phyloP scores from a whole-genome alignment of 192 early-diverging fungal species.

The Rhizoclosmatium sp. region DNA sequence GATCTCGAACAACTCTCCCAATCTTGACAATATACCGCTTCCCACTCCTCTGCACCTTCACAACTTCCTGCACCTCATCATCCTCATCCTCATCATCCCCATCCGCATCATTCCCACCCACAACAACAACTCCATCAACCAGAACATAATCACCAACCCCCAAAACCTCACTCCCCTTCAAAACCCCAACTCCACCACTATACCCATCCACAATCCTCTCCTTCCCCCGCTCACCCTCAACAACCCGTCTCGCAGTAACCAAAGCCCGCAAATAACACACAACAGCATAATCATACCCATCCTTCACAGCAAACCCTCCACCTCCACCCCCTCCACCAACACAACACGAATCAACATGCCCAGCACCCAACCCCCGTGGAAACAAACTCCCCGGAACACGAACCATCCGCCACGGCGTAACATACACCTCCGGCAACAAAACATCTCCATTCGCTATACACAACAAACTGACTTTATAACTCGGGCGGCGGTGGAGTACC shows the following conservation, averaged over 20 bases:
- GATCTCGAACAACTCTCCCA: conserved; percentile 2
- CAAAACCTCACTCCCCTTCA: conserved; percentile 8
- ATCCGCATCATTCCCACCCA: background rate
- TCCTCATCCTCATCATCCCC: background rate
- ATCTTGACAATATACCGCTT: background rate
- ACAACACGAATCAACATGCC: conserved; percentile 6
- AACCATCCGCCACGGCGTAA: conserved; percentile 9
- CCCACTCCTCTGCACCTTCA: background rate
- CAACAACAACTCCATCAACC: background rate
- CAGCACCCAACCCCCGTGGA: background rate
- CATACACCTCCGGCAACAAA: conserved; percentile 2
- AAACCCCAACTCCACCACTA: background rate
- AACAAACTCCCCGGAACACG: background rate
- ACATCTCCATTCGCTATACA: conserved; percentile 5
- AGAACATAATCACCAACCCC: background rate
- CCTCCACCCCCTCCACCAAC: background rate
- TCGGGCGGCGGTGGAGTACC: background rate
- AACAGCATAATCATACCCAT: conserved; percentile 14
- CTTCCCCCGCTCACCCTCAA: background rate
- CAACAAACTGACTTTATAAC: conserved; percentile 2
- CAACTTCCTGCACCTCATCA: background rate
- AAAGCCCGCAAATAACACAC: background rate
- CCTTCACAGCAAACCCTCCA: background rate
- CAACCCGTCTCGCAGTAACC: background rate
- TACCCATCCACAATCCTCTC: background rate